Percentiles rank a stretch among this genome's conserved stretches.
phyloP scores from a whole-genome alignment of 2,329 filamentous ascomycete genomes.

The Cyphellophora attinorum region DNA sequence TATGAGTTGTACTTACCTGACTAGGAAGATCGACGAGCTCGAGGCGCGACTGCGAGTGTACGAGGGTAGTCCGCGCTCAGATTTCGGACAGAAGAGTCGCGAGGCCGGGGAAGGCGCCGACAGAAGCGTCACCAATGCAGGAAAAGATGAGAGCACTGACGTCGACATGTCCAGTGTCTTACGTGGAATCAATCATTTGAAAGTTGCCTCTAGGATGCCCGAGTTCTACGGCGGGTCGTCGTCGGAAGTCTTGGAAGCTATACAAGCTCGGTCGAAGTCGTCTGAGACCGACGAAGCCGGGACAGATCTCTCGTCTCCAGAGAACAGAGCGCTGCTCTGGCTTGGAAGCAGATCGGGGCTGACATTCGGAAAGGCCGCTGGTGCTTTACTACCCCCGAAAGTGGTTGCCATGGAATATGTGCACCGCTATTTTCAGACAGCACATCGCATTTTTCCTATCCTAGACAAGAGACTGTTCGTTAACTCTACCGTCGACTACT shows the following conservation, averaged over 20 bases:
- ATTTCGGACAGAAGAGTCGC: background rate
- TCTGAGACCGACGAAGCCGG: background rate
- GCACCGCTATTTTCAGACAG: slow-evolving; percentile 6
- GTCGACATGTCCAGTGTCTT: slow-evolving; percentile 7
- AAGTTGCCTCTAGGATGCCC: slow-evolving; percentile 5
- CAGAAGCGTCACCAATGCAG: too few relatives aligned
- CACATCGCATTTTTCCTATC: slow-evolving; percentile 5
- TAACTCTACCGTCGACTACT: slow-evolving; percentile 4
- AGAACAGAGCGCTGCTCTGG: slow-evolving; percentile 3
- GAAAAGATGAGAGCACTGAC: slow-evolving; percentile 1
- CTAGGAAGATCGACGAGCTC: slow-evolving; percentile 6
- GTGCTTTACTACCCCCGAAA: slow-evolving; percentile 3
- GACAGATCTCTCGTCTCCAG: slow-evolving; percentile 1
- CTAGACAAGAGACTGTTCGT: slow-evolving; percentile 3
- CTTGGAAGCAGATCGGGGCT: slow-evolving; percentile 1
- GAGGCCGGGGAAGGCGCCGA: background rate
- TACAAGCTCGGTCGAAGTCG: slow-evolving; percentile 2
- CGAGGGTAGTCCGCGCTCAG: slow-evolving; percentile 1
- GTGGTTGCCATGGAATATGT: slow-evolving; percentile 4
- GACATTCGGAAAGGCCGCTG: slow-evolving; percentile 3
- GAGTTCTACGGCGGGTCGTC: slow-evolving; percentile 6
- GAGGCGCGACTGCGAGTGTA: slow-evolving; percentile 8
- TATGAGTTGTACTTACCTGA: background rate
- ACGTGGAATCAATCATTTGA: slow-evolving; percentile 8
- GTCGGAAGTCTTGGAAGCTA: slow-evolving; percentile 4